phyloP scores from a whole-genome alignment of 2,329 filamentous ascomycete species.

The Botryotinia calthae region DNA sequence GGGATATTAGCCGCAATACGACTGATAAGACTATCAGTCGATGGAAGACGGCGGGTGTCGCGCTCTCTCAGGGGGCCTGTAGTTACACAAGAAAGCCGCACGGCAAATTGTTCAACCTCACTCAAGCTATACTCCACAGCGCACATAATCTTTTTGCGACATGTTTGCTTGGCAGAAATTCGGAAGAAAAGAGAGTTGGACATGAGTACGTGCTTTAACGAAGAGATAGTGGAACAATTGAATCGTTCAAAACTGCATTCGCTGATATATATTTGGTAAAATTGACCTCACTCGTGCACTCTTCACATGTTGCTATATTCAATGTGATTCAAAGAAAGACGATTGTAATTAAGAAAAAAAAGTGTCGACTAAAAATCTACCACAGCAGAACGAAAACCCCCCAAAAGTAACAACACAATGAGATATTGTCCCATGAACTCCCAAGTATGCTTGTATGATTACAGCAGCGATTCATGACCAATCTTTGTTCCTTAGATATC shows the following conservation, averaged over 20 bases:
- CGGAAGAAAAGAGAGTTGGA: neutral
- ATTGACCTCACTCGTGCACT: neutral
- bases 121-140: neutral
- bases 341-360: conserved; percentile 13
- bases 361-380: conserved; percentile 21
- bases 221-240: neutral
- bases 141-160: neutral
- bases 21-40: conserved; percentile 2
- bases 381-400: conserved; percentile 19
- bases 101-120: conserved; percentile 17
- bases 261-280: neutral
- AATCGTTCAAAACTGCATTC: neutral
- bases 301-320: neutral
- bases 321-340: neutral
- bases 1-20: conserved; percentile 14
- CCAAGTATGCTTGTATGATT: conserved; percentile 22
- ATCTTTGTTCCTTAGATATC: conserved; percentile 3
- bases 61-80: conserved; percentile 4
- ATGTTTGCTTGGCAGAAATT: neutral
- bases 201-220: neutral
- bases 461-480: conserved; percentile 16
- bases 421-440: conserved; percentile 20
- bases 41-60: conserved; percentile 2
- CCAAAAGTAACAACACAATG: conserved; percentile 16
- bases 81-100: conserved; percentile 18